Base-by-base conservation (phyloP, 208 protist species). In the Crithidia fasciculata region DNA sequence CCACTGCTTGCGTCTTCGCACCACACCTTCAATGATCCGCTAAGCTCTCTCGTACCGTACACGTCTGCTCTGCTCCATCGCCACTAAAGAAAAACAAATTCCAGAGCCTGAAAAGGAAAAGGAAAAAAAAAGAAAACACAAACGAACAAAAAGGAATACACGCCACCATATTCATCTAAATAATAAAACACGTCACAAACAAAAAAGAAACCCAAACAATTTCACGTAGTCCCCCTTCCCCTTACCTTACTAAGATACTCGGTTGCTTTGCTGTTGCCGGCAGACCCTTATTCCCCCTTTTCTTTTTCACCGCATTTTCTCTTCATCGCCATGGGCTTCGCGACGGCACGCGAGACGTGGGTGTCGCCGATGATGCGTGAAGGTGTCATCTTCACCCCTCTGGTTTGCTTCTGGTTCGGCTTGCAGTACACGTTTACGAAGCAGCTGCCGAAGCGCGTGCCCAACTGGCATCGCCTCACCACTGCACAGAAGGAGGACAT, bases 301-400 rank as follows among this genome's bases (percentile, higher is more conserved):
- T 64, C 52, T 41, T 43, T 64, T 64, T 39, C 18, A 39, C 28
- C 52, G 8, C 5, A 4, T 40, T 59, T 76, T 69, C 18, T 52
- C 39, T 41, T 37, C 10, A 7, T 55, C 36, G 37, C 28, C 43
- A 92, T 88, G 85, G 85, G 75, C 18, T 92, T 89, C 49, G 84
- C 87, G 7, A 74, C 79, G 0, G 58, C 82, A 16, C 84, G 87
- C 57, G 91, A 93, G 40, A 73, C 88, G 15, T 95, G 87, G 84
- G 73, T 95, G 43, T 44, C 66, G 13, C 91, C 91, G 0, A 75
- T 93, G 65, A 19, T 77, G 39, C 82, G 88, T 9, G 86, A 95
- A 19, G 82, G 65, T 52, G 28, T 37, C 39, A 80, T 92, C 16
- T 89, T 93, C 55, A 44, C 86, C 5, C 78, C 83, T 5, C 82